Base-by-base conservation (phyloP, 768 basidiomycete species). In the Cyclocybe aegerita region DNA sequence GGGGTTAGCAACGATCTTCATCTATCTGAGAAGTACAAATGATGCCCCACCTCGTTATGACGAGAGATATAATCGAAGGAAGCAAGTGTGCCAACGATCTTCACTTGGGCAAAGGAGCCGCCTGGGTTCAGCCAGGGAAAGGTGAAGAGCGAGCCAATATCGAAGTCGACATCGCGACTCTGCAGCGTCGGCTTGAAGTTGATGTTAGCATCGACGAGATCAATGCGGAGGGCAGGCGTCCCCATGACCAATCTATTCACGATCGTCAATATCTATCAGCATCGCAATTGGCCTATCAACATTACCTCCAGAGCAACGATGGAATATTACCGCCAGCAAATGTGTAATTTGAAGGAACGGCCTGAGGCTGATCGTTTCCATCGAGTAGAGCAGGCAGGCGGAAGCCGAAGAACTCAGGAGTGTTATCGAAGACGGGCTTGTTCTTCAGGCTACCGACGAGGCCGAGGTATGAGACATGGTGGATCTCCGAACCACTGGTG, bases 391-490 rank as follows among this genome's bases (percentile, higher is more conserved):
- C 65, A 2, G 81, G 80, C 1, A 78, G 57, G 15, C 62, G 50
- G 4, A 72, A 58, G n/a, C 78, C 77, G 52, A 81, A 77, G 66
- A 74, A 73, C 9, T 52, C 50, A 42, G 76, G 69, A 1, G 78
- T 79, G 62, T 75, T 70, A 58, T 83, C 82, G 38, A 85, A 58
- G 35, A 82, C 73, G 31, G 74, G 73, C 53, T 75, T 73, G 51
- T 80, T 66, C 57, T 72, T 74, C 52, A 82, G 66, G n/a, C 68
- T 70, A 65, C 61, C 67, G 12, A 52, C 60, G 7, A 65, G 59
- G 61, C 81, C 81, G 12, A 81, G 60, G 58, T 80, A 83, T 3
- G 76, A 70, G 17, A 76, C 70, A 30, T 75, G 70, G 43, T 68
- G 63, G 8, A 59, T 70, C 48, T 77, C 72, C 2, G 55, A 48